Evolutionary conservation across 352 stramenopile species (phyloP).

Genomic region (Globisporangium paroecandrum): DNA sequence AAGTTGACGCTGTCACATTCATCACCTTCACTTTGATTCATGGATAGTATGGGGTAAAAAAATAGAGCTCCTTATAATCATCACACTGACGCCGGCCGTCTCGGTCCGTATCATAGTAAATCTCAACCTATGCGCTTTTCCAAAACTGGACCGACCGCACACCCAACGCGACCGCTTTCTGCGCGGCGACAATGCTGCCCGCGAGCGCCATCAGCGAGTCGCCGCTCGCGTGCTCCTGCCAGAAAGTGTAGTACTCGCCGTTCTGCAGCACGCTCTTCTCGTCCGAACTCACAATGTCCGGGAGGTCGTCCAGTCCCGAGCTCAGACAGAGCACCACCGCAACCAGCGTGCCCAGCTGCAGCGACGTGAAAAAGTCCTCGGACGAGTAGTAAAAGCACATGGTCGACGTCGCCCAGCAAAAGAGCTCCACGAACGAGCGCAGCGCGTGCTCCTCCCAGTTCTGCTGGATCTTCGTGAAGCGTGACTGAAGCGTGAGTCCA

Average conservation of each 20-base stretch:
- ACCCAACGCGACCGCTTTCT: slow-evolving; percentile 23
- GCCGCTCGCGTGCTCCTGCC: slow-evolving; percentile 44
- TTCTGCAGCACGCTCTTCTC: slow-evolving; percentile 22
- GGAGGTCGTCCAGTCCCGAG: slow-evolving; percentile 55
- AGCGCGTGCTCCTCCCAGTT: slow-evolving; percentile 59
- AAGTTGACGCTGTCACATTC: too few species aligned
- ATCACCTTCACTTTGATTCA: too few species aligned
- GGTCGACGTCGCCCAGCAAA: slow-evolving; percentile 56
- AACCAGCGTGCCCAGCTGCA: slow-evolving; percentile 55
- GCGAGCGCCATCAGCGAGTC: slow-evolving; percentile 50
- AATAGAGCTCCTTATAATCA: slow-evolving; percentile 1
- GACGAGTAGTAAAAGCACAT: slow-evolving; percentile 59
- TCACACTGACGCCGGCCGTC: background rate
- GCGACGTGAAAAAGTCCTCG: slow-evolving; percentile 43
- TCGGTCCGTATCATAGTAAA: background rate
- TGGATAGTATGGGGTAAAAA: background rate
- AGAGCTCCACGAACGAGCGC: slow-evolving; percentile 59
- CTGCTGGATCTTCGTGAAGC: slow-evolving; percentile 50
- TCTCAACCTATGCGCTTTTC: background rate
- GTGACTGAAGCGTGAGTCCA: slow-evolving; percentile 69
- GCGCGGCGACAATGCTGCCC: slow-evolving; percentile 32
- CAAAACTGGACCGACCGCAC: slow-evolving; percentile 27
- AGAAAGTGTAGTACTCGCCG: slow-evolving; percentile 42
- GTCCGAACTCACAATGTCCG: slow-evolving; percentile 45
- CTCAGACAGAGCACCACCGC: slow-evolving; percentile 46